A percentile compares a stretch with the other conserved stretches of the same genome.
These are phyloP conservation scores for Heritiera littoralis DNA, from an alignment of 345 rosid species.

Conservation along the genomic window DNA sequence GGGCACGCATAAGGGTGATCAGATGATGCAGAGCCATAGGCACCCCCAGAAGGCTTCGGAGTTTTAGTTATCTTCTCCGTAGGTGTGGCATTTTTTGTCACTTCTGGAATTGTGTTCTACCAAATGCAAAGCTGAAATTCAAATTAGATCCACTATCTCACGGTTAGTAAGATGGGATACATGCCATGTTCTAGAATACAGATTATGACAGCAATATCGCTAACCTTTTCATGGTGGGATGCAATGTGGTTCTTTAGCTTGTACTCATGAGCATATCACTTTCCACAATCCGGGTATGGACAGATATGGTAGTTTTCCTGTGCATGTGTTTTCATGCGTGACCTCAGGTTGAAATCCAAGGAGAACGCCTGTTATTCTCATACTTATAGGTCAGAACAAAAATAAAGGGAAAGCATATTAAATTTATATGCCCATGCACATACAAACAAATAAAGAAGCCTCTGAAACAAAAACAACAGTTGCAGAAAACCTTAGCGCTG, in stretches of 20 bases:
- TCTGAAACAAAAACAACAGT: constrained; percentile 21
- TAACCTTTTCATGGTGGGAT: constrained; percentile 85
- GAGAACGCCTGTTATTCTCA: constrained; percentile 83
- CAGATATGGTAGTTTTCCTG: constrained; percentile 98
- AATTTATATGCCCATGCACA: not conserved
- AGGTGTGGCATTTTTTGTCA: constrained; percentile 65
- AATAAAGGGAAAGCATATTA: not conserved
- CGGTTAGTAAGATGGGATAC: not conserved
- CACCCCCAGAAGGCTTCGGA: constrained; percentile 52
- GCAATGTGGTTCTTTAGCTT: constrained; percentile 86
- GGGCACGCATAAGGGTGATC: constrained; percentile 95
- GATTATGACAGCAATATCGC: constrained; percentile 7
- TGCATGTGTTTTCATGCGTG: constrained; percentile 99
- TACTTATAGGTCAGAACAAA: constrained; percentile 2
- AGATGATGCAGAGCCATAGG: constrained; percentile 62
- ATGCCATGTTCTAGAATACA: not conserved
- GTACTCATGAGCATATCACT: constrained; percentile 99
- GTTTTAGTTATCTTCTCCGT: constrained; percentile 65
- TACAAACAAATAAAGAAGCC: constrained; percentile 14
- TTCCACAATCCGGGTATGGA: constrained; percentile 88
- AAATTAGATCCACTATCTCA: constrained; percentile 14
- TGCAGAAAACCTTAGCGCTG: not conserved
- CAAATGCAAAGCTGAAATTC: constrained; percentile 5
- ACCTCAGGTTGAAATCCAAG: constrained; percentile 91
- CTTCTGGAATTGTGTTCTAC: constrained; percentile 58